Evolutionary conservation across 257 asterid species (phyloP).

Genomic region (Osmanthus fragrans): DNA sequence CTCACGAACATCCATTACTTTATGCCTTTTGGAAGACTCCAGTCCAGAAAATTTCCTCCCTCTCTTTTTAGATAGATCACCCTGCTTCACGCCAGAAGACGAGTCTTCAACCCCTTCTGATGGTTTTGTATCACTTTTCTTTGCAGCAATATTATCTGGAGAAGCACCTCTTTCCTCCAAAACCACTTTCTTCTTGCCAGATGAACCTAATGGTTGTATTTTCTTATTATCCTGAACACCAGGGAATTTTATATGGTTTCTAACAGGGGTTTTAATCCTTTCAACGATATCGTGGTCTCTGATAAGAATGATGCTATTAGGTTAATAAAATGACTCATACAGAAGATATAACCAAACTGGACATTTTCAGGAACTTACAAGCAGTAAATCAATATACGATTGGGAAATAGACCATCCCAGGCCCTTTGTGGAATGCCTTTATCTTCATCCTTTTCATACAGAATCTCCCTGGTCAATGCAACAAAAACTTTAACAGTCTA

Average conservation of each 20-base stretch:
- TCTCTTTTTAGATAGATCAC: slow-evolving; percentile 40
- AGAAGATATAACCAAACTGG: slow-evolving; percentile 9
- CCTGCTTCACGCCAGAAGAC: slow-evolving; percentile 31
- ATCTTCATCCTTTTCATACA: slow-evolving; percentile 36
- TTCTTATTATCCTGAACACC: slow-evolving; percentile 34
- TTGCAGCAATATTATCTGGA: slow-evolving; percentile 21
- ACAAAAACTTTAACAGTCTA: slow-evolving; percentile 19
- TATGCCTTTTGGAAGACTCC: slow-evolving; percentile 40
- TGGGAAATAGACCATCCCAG: slow-evolving; percentile 72
- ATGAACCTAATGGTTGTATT: slow-evolving; percentile 22
- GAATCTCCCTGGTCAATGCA: slow-evolving; percentile 51
- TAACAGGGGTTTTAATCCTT: slow-evolving; percentile 51
- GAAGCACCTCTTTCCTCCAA: slow-evolving; percentile 9
- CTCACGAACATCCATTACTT: slow-evolving; percentile 16
- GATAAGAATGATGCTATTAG: slow-evolving; percentile 21
- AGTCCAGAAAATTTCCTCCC: slow-evolving; percentile 31
- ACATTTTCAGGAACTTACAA: slow-evolving; percentile 46
- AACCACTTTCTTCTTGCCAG: slow-evolving; percentile 27
- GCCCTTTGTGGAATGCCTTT: slow-evolving; percentile 59
- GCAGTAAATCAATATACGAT: slow-evolving; percentile 81
- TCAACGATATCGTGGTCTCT: slow-evolving; percentile 67
- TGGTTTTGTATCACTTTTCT: slow-evolving; percentile 31
- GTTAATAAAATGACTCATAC: slow-evolving; percentile 9
- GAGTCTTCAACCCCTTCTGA: slow-evolving; percentile 39
- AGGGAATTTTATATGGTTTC: slow-evolving; percentile 81